phyloP scores from a whole-genome alignment of 2,329 filamentous ascomycete species.

The Stenocarpella maydis region DNA sequence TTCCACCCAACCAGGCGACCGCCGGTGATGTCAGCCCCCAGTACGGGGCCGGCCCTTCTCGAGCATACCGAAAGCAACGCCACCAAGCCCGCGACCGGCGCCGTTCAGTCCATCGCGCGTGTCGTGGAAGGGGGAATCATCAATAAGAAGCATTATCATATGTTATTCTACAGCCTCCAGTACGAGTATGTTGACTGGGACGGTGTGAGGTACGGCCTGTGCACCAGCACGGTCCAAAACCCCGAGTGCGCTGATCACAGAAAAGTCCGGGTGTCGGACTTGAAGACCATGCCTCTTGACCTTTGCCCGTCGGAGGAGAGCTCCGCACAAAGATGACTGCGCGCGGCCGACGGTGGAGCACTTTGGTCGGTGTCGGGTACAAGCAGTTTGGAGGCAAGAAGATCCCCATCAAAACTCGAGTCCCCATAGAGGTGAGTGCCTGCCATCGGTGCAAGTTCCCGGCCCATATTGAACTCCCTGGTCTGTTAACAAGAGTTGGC shows the following conservation, averaged over 20 bases:
- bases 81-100: too few species aligned
- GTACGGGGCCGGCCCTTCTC: too few species aligned
- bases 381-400: conserved; percentile 7
- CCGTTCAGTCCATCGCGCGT: neutral
- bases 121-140: neutral
- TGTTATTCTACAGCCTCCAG: neutral
- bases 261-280: conserved; percentile 36
- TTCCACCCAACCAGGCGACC: too few species aligned
- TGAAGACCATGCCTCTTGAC: conserved; percentile 42
- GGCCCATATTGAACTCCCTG: too few species aligned
- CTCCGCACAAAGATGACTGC: neutral
- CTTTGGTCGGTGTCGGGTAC: neutral
- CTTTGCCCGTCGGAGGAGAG: conserved; percentile 25
- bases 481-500: neutral
- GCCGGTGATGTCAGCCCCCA: too few species aligned
- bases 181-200: conserved; percentile 45
- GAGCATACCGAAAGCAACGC: too few species aligned
- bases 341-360: neutral
- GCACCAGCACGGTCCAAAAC: conserved; percentile 38
- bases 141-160: too few species aligned
- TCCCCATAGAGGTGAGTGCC: neutral
- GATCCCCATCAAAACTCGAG: neutral
- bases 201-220: conserved; percentile 44
- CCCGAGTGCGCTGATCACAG: conserved; percentile 41
- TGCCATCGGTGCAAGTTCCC: too few species aligned